phyloP scores from a whole-genome alignment of 1,284 basidiomycete genomes.

The Fomitiporia mediterranea region DNA sequence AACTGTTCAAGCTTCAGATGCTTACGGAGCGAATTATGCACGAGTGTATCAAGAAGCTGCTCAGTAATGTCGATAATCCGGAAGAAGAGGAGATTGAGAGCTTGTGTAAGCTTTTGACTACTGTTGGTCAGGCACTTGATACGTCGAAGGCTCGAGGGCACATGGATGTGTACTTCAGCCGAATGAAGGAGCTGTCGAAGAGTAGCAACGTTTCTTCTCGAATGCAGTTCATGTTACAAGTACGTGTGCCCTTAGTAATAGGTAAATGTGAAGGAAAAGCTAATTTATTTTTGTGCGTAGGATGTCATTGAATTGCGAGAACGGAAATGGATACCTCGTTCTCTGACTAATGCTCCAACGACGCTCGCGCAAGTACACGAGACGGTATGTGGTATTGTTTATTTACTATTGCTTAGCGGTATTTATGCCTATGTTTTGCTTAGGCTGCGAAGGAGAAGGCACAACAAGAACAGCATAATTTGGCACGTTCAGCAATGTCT shows the following conservation, averaged over 20 bases:
- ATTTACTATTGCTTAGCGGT: conserved; percentile 4
- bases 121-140: conserved; percentile 83
- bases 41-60: conserved; percentile 91
- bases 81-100: conserved; percentile 98
- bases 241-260: conserved; percentile 34
- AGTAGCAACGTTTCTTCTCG: conserved; percentile 75
- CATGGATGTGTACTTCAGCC: conserved; percentile 90
- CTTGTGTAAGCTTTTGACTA: conserved; percentile 87
- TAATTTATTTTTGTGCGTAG: conserved; percentile 35
- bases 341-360: conserved; percentile 73
- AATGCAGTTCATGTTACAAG: conserved; percentile 94
- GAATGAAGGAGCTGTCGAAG: conserved; percentile 81
- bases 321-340: conserved; percentile 77
- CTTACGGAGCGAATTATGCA: conserved; percentile 94
- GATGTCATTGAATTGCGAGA: conserved; percentile 88
- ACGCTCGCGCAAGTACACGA: conserved; percentile 91
- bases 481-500: conserved; percentile 49
- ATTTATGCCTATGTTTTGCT: neutral
- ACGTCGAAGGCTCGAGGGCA: conserved; percentile 73
- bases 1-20: conserved; percentile 96
- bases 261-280: neutral
- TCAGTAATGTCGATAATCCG: conserved; percentile 89
- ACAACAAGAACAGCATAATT: conserved; percentile 57
- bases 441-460: conserved; percentile 72
- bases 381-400: conserved; percentile 47